Base-by-base conservation (phyloP, 805 yeast species). In the Candida koratica region DNA sequence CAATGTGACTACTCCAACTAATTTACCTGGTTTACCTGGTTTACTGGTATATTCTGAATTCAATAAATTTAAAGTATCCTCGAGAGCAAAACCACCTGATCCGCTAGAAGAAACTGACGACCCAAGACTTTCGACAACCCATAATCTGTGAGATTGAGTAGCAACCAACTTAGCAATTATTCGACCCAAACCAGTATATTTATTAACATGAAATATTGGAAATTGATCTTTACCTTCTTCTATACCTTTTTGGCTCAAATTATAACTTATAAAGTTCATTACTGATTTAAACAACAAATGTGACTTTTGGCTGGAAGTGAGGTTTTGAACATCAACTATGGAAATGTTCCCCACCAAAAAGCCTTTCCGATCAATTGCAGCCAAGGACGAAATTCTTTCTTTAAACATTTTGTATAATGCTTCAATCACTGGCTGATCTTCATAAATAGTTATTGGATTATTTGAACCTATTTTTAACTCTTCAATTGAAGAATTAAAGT, bases 81-180 rank as follows among this genome's bases (percentile, higher is more conserved):
- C 51, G 17, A 50, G 38, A 5, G 81, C 80, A 34, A 48, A 34
- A 6, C 16, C 49, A 6, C 32, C 32, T 14, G 14, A n/a, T 6
- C 13, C 20, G 8, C 16, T 20, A 10, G 30, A 29, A 12, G 34
- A 35, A 11, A 19, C 17, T 7, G 19, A 23, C 4, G 38, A 16
- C 11, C 28, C 31, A 7, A 37, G 31, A 8, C 55, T 38, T 46
- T 79, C 84, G 13, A 83, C 89, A 32, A 84, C 78, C 93, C 93
- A 84, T 38, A 84, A 63, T 56, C 98, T 74, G 62, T 90, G 98
- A 2, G 96, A 77, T 58, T 82, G 81, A 1, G 98, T 90, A 5
- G 98, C 97, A 10, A 90, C 97, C 48, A 90, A 68, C 58, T 93
- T 90, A 22, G 97, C 97, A 52, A 93, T 74, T 6, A 94, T 87